A percentile compares a stretch with the other conserved stretches of the same genome.
Conservation (phyloP, 805 yeast species). For the Wickerhamomyces silvicola region DNA sequence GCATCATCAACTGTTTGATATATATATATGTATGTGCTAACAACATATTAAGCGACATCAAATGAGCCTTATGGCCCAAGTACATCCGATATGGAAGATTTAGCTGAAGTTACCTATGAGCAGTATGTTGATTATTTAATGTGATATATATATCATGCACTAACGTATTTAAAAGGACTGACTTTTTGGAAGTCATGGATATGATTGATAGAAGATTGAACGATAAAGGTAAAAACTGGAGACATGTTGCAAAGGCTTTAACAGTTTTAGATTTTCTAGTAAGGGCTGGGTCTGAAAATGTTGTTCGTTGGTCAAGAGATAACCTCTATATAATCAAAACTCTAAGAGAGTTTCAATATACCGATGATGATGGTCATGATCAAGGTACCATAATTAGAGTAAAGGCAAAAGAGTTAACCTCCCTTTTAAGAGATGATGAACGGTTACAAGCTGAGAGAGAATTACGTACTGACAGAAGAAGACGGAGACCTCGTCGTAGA, state of each 20-base stretch:
- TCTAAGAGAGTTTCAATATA: constrained; percentile 78
- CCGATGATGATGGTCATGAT: constrained; percentile 72
- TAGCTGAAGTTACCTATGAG: constrained; percentile 68
- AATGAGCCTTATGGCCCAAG: constrained; percentile 86
- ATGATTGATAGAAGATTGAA: constrained; percentile 87
- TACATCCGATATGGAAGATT: constrained; percentile 73
- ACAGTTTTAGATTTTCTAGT: constrained; percentile 86
- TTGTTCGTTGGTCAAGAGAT: constrained; percentile 87
- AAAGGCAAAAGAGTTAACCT: constrained; percentile 82
- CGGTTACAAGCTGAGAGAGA: constrained; percentile 67
- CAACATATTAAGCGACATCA: constrained; percentile 65
- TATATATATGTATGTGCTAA: no score
- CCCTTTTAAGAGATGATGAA: constrained; percentile 76
- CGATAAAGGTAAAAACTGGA: constrained; percentile 96
- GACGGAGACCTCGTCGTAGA: constrained; percentile 28
- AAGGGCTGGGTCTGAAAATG: constrained; percentile 79
- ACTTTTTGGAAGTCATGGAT: constrained; percentile 86
- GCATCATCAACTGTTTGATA: constrained; percentile 8
- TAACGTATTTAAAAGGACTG: constrained; percentile 34
- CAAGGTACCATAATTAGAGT: constrained; percentile 86
- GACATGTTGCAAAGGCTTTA: constrained; percentile 88
- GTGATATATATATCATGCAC: background rate
- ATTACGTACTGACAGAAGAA: constrained; percentile 28
- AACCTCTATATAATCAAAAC: constrained; percentile 86
- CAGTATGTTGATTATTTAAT: constrained; percentile 19